These are phyloP conservation scores for Waitea zeae DNA, from an alignment of 1,284 basidiomycete species.

Conservation along the genomic window DNA sequence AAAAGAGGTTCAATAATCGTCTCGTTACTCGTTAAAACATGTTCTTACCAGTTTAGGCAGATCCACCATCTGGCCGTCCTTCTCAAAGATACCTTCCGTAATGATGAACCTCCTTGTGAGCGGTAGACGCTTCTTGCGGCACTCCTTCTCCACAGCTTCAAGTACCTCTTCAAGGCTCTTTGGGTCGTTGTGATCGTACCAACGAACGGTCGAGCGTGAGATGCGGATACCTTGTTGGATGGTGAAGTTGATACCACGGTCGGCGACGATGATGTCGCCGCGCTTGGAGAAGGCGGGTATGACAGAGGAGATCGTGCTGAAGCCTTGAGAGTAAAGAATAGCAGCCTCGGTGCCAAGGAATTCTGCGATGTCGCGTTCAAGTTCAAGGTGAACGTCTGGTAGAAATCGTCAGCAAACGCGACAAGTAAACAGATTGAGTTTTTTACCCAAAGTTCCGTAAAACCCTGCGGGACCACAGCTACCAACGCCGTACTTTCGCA, in stretches of 20 bases:
- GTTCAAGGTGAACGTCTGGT: constrained; percentile 78
- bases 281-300: constrained; percentile 97
- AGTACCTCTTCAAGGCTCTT: constrained; percentile 82
- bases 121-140: constrained; percentile 66
- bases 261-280: constrained; percentile 96
- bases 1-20: constrained; percentile 25
- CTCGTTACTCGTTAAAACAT: constrained; percentile 21
- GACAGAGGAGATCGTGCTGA: constrained; percentile 84
- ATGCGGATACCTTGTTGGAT: constrained; percentile 98
- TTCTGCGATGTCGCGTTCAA: constrained; percentile 80
- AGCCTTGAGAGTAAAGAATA: constrained; percentile 93
- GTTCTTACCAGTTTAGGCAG: constrained; percentile 79
- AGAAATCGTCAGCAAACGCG: not conserved
- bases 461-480: constrained; percentile 96
- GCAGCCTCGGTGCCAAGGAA: constrained; percentile 81
- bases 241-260: constrained; percentile 85
- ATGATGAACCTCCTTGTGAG: constrained; percentile 91
- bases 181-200: constrained; percentile 95
- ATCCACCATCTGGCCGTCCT: constrained; percentile 84
- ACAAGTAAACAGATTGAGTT: not conserved
- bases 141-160: constrained; percentile 71
- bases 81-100: constrained; percentile 94
- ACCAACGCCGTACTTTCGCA: constrained; percentile 89
- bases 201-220: constrained; percentile 81
- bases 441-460: constrained; percentile 84